These are phyloP conservation scores for Stemphylium vesicarium DNA, from an alignment of 2,329 filamentous ascomycete genomes.

Conservation along the genomic window DNA sequence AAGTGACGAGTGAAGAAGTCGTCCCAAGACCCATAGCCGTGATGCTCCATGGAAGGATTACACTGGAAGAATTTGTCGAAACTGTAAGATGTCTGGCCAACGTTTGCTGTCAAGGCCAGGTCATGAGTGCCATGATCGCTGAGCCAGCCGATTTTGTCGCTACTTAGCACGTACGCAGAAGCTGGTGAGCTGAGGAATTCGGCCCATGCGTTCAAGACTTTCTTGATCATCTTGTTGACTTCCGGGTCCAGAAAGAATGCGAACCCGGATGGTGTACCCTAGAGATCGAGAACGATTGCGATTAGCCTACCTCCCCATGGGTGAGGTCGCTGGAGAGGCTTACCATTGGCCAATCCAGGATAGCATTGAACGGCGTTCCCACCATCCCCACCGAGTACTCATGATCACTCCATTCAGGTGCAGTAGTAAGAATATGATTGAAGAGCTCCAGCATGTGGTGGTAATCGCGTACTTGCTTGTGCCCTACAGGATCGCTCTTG, in stretches of 20 bases:
- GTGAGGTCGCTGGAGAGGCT: conserved; percentile 37
- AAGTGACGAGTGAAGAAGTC: conserved; percentile 71
- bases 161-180: conserved; percentile 48
- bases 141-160: conserved; percentile 51
- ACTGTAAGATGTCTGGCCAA: conserved; percentile 39
- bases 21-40: conserved; percentile 73
- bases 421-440: conserved; percentile 60
- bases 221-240: conserved; percentile 57
- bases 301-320: not conserved
- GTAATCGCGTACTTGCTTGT: conserved; percentile 69
- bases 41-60: conserved; percentile 60
- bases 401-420: conserved; percentile 52
- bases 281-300: not conserved
- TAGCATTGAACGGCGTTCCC: conserved; percentile 63
- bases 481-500: conserved; percentile 65
- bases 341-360: conserved; percentile 65
- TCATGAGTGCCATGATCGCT: conserved; percentile 48
- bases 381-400: conserved; percentile 53
- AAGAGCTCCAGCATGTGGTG: conserved; percentile 70
- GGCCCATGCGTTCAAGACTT: conserved; percentile 59
- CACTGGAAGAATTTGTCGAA: conserved; percentile 69
- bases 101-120: conserved; percentile 24
- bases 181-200: conserved; percentile 43
- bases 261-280: conserved; percentile 52
- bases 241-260: conserved; percentile 53